Conservation (phyloP, 176 grass and related monocot species). For the Musa beccarii region DNA sequence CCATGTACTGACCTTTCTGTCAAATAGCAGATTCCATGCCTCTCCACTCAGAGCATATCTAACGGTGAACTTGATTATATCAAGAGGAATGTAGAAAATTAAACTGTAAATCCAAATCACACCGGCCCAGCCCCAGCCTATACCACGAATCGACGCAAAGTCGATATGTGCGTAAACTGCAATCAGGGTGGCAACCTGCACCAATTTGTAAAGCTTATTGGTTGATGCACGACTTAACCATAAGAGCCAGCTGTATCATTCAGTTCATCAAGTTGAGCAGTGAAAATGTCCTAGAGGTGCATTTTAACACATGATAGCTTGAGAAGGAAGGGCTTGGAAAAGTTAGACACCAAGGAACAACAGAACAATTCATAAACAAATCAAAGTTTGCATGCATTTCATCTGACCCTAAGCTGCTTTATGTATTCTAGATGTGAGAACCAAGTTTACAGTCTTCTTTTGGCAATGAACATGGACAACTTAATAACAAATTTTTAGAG, state of each 20-base stretch:
- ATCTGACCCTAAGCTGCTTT: not conserved
- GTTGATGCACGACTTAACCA: not conserved
- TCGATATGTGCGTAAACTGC: slow-evolving; percentile 58
- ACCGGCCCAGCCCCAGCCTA: slow-evolving; percentile 77
- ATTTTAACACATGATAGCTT: too few species aligned
- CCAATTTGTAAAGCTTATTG: not conserved
- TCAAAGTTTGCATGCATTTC: too few species aligned
- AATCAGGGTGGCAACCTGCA: slow-evolving; percentile 70
- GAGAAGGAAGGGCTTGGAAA: not conserved
- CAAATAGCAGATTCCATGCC: slow-evolving; percentile 60
- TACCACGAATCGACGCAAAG: slow-evolving; percentile 58
- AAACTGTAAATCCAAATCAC: slow-evolving; percentile 76
- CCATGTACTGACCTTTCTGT: slow-evolving; percentile 35
- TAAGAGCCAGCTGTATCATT: too few species aligned
- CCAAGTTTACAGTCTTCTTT: not conserved
- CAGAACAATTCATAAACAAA: not conserved
- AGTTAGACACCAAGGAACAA: not conserved
- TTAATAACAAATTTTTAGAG: not conserved
- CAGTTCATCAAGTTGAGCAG: too few species aligned
- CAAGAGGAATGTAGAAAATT: slow-evolving; percentile 59
- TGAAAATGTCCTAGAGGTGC: too few species aligned
- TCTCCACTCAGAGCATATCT: slow-evolving; percentile 56
- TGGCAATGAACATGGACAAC: too few species aligned
- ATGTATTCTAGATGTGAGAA: not conserved
- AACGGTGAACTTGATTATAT: slow-evolving; percentile 59